Percentiles rank a stretch among this genome's conserved stretches.
Conservation (phyloP, 2,329 filamentous ascomycete genomes). For the Fusarium marasasianum region DNA sequence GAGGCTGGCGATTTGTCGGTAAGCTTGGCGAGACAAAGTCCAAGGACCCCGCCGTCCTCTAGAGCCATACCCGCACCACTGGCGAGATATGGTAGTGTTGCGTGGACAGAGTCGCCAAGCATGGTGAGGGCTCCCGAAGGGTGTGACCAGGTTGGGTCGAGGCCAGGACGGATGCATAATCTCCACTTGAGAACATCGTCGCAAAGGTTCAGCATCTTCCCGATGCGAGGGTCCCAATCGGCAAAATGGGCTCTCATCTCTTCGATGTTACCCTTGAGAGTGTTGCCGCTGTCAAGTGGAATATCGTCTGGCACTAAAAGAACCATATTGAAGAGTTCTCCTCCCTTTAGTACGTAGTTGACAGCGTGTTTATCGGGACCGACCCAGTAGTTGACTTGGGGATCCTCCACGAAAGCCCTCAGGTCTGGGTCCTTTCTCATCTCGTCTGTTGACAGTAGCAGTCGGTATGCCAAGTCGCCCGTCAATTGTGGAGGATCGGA, state of each 20-base stretch:
- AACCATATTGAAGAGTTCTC: constrained; percentile 1
- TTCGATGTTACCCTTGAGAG: constrained; percentile 46
- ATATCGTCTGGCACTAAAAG: constrained; percentile 2
- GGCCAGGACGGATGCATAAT: constrained; percentile 63
- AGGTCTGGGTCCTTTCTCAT: constrained; percentile 58
- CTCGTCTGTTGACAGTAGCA: constrained; percentile 58
- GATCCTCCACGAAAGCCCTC: constrained; percentile 53
- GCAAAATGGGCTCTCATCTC: constrained; percentile 59
- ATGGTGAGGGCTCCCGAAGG: constrained; percentile 48
- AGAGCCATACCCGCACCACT: neutral
- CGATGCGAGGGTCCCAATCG: constrained; percentile 66
- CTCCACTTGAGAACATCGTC: constrained; percentile 69
- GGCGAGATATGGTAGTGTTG: neutral
- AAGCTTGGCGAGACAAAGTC: neutral
- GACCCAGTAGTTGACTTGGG: constrained; percentile 64
- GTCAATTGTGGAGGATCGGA: constrained; percentile 45
- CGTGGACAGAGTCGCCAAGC: neutral
- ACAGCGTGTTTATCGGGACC: constrained; percentile 62
- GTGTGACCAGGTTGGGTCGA: constrained; percentile 64
- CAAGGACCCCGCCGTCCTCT: neutral
- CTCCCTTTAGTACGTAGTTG: constrained; percentile 55
- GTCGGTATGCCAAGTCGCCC: constrained; percentile 65
- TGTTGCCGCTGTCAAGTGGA: neutral
- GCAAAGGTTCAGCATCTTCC: constrained; percentile 66
- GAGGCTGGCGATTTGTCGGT: neutral